Base-by-base conservation (phyloP, 1,284 basidiomycete species). In the Apiotrichum mycotoxinovorans region DNA sequence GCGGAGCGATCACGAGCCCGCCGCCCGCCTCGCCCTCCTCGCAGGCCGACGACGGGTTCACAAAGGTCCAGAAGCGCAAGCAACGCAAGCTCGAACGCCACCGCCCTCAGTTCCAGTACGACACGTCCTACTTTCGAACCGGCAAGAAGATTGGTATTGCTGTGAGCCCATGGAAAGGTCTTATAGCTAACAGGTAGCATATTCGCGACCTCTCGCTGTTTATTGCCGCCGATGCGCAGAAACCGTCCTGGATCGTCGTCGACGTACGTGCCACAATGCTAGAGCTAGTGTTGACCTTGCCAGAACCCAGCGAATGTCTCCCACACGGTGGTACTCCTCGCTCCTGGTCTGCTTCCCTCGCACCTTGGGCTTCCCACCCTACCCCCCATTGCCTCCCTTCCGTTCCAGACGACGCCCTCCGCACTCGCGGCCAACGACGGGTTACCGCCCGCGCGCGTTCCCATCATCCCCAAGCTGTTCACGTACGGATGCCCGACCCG, bases 401-500 rank as follows among this genome's bases (percentile, higher is more conserved):
- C 79, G 1, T 78, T 80, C 11, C 83, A 87, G 0, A 88, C 84
- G 0, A 86, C 68, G 82, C 86, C 67, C 11, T 59, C 60, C 3
- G 20, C 57, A 2, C 18, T 56, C 8, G 17, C 50, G 12, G 25
- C 70, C 15, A 68, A 73, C 34, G 18, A 76, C 74, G 3, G 69
- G 2, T 58, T 52, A 14, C 55, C 62, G 2, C 41, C 53, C 0
- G 56, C 74, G 1, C 69, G 76, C 10, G 71, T 95, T 2, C 88
- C 91, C 0, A 87, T 90, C 66, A 84, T 96, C 45, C 80, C 85
- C 1, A 83, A 83, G 17, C 87, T 91, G 0, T 96, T 95, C 78
- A 88, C 88, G 53, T 90, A 94, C 76, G 90, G 89, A 4, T 91
- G 88, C 64, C 93, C 92, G 0, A 93, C 90, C 0, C 83, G 86